Evolutionary conservation across 352 stramenopile species (phyloP), one percentile per base, ranked within the genome.

Genomic region (Phytophthora hybrid): DNA sequence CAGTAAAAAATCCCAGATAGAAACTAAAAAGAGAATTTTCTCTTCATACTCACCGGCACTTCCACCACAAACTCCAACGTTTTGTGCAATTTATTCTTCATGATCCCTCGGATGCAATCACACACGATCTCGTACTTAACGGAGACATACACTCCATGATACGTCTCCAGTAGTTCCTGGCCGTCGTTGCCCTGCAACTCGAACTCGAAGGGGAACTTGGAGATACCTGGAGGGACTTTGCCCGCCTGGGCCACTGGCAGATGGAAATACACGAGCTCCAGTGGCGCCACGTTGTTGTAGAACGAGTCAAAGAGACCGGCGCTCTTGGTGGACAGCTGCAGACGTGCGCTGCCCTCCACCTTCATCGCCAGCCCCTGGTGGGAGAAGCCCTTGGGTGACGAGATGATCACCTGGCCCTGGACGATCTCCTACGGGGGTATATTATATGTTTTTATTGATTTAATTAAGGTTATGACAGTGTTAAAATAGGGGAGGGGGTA

Each of bases 41-140:
- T 52, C 18, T 6, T 18, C 0, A 44, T 44, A 65, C 77, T 39
- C 23, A 94, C 81, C 31, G 93, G 92, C 8, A 96, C 88, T 87
- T 98, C 90, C 29, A 98, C 91, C 60, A 98, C 93, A 64, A 98
- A 97, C 79, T 98, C 93, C 29, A 98, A 60, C 10, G 81, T 90
- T 56, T 90, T 92, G 72, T 94, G 87, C 52, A 96, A 67, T 23
- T 87, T 93, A 52, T 89, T 92, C 79, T 97, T 94, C 84, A 97
- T 93, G 41, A 97, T 85, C 7, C 93, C 90, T 47, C 92, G 91
- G 47, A 94, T 80, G 68, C 91, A 97, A 66, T 94, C 90, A 62
- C 79, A 90, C 1, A 81, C 79, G 56, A 98, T 95, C 65, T 93
- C 85, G 80, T 98, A 98, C 67, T 93, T 96, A 63, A 97, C 87